Evolutionary conservation across 163 green algal genomes (phyloP).

Genomic region (Scenedesmus sp.): DNA sequence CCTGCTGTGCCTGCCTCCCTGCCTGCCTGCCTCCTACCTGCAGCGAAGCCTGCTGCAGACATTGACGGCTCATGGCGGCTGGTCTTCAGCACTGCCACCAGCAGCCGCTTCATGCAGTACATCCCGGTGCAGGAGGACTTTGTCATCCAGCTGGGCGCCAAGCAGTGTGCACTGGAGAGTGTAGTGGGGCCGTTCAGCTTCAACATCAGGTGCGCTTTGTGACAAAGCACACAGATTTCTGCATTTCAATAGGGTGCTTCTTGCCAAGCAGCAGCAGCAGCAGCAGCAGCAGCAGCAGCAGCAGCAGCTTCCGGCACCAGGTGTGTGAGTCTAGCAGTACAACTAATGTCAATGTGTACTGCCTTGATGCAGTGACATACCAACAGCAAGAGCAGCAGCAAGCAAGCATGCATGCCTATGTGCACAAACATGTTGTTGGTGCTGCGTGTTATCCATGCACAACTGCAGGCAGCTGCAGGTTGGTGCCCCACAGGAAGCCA

Average conservation of each 20-base stretch:
- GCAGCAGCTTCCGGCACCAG: no score
- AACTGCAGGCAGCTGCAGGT: background rate
- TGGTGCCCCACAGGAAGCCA: no score
- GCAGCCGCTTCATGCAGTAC: conserved; percentile 51
- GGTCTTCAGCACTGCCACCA: conserved; percentile 57
- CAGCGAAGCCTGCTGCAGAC: conserved; percentile 9
- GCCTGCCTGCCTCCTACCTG: background rate
- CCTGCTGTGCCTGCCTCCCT: background rate
- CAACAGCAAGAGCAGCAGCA: no score
- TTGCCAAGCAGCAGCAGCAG: background rate
- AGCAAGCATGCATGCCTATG: no score
- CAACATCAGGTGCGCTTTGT: conserved; percentile 37
- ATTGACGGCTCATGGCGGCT: conserved; percentile 46
- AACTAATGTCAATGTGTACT: no score
- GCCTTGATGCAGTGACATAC: no score
- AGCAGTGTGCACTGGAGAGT: conserved; percentile 43
- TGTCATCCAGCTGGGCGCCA: conserved; percentile 38
- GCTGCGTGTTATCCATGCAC: background rate
- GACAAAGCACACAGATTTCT: no score
- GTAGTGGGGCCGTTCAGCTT: conserved; percentile 51
- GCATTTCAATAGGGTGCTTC: background rate
- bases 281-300: background rate
- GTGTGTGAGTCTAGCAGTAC: no score
- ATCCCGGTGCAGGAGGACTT: conserved; percentile 56
- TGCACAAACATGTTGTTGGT: no score